Percentiles rank a stretch among this genome's conserved stretches.
Conservation (phyloP, 2,329 filamentous ascomycete genomes). For the Calonectria pteridis region DNA sequence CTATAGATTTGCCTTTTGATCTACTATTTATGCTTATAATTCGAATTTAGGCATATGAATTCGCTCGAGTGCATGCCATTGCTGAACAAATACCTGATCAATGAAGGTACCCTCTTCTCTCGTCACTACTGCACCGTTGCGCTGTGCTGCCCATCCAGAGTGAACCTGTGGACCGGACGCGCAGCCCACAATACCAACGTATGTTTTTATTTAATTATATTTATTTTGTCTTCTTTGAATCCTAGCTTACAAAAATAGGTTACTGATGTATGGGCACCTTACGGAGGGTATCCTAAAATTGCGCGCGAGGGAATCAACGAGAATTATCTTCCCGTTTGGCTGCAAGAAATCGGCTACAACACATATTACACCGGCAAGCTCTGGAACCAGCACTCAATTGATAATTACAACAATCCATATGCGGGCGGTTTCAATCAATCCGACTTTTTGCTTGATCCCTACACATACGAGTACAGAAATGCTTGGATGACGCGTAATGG, state of each 20-base stretch:
- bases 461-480: slow-evolving; percentile 77
- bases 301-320: slow-evolving; percentile 72
- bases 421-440: slow-evolving; percentile 69
- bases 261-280: slow-evolving; percentile 65
- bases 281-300: slow-evolving; percentile 67
- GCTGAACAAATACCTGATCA: slow-evolving; percentile 64
- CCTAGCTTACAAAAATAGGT: background rate
- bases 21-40: background rate
- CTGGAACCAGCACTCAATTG: slow-evolving; percentile 71
- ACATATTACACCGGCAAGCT: slow-evolving; percentile 81
- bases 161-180: slow-evolving; percentile 73
- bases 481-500: slow-evolving; percentile 72
- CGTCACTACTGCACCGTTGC: slow-evolving; percentile 73
- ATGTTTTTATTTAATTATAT: background rate
- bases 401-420: slow-evolving; percentile 71
- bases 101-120: slow-evolving; percentile 69
- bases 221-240: background rate
- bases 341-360: slow-evolving; percentile 75
- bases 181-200: slow-evolving; percentile 78
- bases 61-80: slow-evolving; percentile 70
- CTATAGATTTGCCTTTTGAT: background rate
- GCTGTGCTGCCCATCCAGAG: slow-evolving; percentile 75
- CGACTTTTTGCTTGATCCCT: slow-evolving; percentile 71
- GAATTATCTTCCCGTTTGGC: slow-evolving; percentile 72
- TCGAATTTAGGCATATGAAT: slow-evolving; percentile 61